Evolutionary conservation across 148 eudicot genomes (phyloP).

Genomic region (Camellia japonica): DNA sequence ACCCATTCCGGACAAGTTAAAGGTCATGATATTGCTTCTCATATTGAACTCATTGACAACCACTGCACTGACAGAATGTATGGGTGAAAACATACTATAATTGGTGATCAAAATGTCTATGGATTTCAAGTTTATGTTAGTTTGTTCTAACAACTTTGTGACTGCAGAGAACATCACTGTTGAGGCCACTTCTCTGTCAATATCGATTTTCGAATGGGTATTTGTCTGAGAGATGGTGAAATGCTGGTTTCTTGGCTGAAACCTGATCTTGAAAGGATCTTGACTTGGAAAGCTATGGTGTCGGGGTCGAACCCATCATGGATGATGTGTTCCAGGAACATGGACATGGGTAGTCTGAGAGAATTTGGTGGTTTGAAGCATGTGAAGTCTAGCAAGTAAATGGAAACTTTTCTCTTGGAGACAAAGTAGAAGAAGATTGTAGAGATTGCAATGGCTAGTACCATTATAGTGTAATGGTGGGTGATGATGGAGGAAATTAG

Average conservation of each 20-base stretch:
- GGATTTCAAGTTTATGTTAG: slow-evolving; percentile 3
- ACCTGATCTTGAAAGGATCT: slow-evolving; percentile 21
- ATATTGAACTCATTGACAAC: slow-evolving; percentile 18
- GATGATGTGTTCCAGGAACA: slow-evolving; percentile 5
- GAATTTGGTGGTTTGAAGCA: slow-evolving; percentile 17
- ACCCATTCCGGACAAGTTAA: slow-evolving; percentile 32
- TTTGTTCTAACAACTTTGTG: slow-evolving; percentile 10
- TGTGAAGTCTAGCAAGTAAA: slow-evolving; percentile 23
- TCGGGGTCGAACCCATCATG: slow-evolving; percentile 2
- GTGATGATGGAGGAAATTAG: slow-evolving; percentile 1
- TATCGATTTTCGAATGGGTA: slow-evolving; percentile 14
- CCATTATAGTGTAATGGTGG: not conserved
- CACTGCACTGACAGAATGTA: slow-evolving; percentile 17
- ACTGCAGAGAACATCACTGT: slow-evolving; percentile 14
- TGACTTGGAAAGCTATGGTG: slow-evolving; percentile 7
- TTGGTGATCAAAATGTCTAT: slow-evolving; percentile 20
- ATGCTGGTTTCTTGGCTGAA: slow-evolving; percentile 21
- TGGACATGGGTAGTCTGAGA: slow-evolving; percentile 11
- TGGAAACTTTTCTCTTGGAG: slow-evolving; percentile 7
- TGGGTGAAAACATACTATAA: slow-evolving; percentile 11
- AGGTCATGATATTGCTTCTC: slow-evolving; percentile 23
- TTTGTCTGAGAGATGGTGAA: slow-evolving; percentile 11
- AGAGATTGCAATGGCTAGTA: not conserved
- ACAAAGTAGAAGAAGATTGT: slow-evolving; percentile 1
- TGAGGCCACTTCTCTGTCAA: slow-evolving; percentile 15